Base-by-base conservation (phyloP, 805 yeast species). In the Zygotorulaspora sp. region DNA sequence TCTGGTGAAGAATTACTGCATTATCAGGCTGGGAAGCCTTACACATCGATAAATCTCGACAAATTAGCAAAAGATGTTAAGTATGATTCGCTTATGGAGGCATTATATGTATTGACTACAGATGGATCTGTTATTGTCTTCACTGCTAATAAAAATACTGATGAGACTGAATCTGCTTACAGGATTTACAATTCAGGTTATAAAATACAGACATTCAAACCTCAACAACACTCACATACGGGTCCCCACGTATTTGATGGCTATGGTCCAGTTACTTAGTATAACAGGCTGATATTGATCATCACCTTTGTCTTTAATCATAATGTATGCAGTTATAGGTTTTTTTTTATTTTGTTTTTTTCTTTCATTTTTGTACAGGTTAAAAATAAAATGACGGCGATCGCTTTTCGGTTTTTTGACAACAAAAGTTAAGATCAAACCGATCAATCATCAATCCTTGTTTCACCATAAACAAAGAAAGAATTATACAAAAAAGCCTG, bases 51-150 rank as follows among this genome's bases (percentile, higher is more conserved):
- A 5, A 21, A 35, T 12, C 35, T 47, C 2, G 49, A 47, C 15
- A 41, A 45, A 30, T 10, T 29, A 6, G 32, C 49, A 9, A 30
- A 30, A 16, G 48, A 47, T 23, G 12, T 49, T 10, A 26, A 30
- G 10, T 52, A 40, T 31, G 51, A 50, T 23, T 14, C 29, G 6
- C 12, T 12, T 3, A 28, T 23, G 3, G 18, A 36, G n/a, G 30
- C 16, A 12, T 39, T 49, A 6, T 44, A 37, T 26, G 36, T 49
- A 14, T 29, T 49, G 14, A 35, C 45, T 16, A 23, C 20, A 4
- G 49, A 49, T 34, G 45, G 44, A 17, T 38, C 53, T 2, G 43
- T 49, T 6, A 24, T 40, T 14, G 36, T 35, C n/a, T 45, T 42
- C 28, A 29, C 14, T 7, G 17, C n/a, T n/a, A 26, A 4, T 14